Percentiles rank a stretch among this genome's conserved stretches.
These are phyloP conservation scores for Asterionellopsis glacialis DNA, from an alignment of 108 stramenopile species.

Conservation along the genomic window DNA sequence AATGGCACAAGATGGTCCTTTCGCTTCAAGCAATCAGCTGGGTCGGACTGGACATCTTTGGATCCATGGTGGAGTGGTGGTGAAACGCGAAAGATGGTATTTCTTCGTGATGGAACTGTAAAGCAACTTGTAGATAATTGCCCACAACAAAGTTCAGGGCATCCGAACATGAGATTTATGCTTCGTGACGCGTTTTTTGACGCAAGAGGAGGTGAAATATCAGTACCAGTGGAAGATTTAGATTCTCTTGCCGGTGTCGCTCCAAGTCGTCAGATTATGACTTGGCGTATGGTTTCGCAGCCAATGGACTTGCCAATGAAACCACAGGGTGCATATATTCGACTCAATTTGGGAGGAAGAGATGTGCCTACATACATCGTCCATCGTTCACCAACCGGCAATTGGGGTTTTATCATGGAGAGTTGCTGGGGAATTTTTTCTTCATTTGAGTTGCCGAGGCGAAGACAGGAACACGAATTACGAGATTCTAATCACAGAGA, in stretches of 20 bases:
- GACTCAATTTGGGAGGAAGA: conserved; percentile 63
- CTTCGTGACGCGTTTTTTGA: no score
- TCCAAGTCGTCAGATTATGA: conserved; percentile 22
- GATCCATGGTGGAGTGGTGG: conserved; percentile 62
- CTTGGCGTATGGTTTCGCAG: conserved; percentile 59
- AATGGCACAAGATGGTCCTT: conserved; percentile 63
- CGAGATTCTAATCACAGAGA: background rate
- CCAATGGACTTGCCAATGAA: conserved; percentile 64
- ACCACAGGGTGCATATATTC: conserved; percentile 64
- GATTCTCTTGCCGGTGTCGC: background rate
- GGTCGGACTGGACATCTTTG: conserved; percentile 63
- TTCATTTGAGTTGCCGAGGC: conserved; percentile 43
- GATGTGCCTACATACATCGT: conserved; percentile 79
- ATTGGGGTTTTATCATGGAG: conserved; percentile 84
- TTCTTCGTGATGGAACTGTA: conserved; percentile 55
- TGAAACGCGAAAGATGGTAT: conserved; percentile 65
- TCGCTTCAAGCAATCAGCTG: conserved; percentile 76
- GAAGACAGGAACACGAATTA: background rate
- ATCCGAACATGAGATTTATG: no score
- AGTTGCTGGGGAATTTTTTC: conserved; percentile 76
- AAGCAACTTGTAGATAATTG: conserved; percentile 19
- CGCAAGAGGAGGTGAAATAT: no score
- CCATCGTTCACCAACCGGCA: conserved; percentile 56
- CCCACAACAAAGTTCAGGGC: no score
- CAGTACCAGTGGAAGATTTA: background rate